Percentiles rank a stretch among this genome's conserved stretches.
phyloP scores from a whole-genome alignment of 768 basidiomycete genomes.

The Lanmaoa rubissima region DNA sequence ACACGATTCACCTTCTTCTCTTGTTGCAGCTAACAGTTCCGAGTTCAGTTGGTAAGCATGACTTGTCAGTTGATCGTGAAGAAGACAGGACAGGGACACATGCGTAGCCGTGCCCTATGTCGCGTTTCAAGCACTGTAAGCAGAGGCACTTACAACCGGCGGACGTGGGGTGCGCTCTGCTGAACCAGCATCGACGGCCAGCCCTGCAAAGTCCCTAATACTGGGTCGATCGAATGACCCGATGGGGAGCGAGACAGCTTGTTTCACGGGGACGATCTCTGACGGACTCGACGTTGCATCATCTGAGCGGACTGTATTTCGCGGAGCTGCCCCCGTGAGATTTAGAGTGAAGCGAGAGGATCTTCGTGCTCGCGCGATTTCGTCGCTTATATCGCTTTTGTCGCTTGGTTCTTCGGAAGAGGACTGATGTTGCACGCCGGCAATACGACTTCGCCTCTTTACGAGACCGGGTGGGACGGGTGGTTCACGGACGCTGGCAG shows the following conservation, averaged over 20 bases:
- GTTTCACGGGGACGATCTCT: slow-evolving; percentile 8
- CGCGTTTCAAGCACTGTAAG: slow-evolving; percentile 14
- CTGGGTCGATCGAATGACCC: slow-evolving; percentile 3
- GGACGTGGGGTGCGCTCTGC: slow-evolving; percentile 14
- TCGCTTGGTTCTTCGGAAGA: slow-evolving; percentile 31
- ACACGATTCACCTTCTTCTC: slow-evolving; percentile 4
- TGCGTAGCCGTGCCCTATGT: slow-evolving; percentile 11
- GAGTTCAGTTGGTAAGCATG: slow-evolving; percentile 24
- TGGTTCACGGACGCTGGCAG: slow-evolving; percentile 27
- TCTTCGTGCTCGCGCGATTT: slow-evolving; percentile 6
- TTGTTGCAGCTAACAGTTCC: slow-evolving; percentile 22
- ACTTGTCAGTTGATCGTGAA: slow-evolving; percentile 7
- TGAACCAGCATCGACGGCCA: neutral
- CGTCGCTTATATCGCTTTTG: slow-evolving; percentile 26
- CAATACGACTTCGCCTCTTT: slow-evolving; percentile 26
- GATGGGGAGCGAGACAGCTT: slow-evolving; percentile 8
- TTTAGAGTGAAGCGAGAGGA: slow-evolving; percentile 4
- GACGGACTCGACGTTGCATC: neutral
- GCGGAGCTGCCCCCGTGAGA: slow-evolving; percentile 1
- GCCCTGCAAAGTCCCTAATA: slow-evolving; percentile 1
- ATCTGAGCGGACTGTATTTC: neutral
- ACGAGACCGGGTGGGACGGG: slow-evolving; percentile 33
- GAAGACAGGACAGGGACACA: slow-evolving; percentile 10
- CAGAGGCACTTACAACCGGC: slow-evolving; percentile 28
- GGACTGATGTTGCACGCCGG: slow-evolving; percentile 23